Base-by-base conservation (phyloP, 805 yeast species). In the Metschnikowia noctiluminum region DNA sequence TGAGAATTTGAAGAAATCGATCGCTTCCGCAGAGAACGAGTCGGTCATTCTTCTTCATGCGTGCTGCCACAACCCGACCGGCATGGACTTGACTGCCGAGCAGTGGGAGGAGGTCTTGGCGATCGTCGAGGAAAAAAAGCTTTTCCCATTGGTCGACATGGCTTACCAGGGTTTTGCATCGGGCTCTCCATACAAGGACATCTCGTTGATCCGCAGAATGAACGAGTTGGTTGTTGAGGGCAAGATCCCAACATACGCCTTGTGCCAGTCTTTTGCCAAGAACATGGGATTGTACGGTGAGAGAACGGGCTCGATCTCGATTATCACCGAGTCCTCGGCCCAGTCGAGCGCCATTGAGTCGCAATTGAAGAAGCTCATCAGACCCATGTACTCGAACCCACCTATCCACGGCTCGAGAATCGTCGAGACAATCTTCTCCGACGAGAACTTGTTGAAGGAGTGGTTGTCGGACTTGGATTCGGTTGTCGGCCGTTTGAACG, bases 1-100 rank as follows among this genome's bases (percentile, higher is more conserved):
- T 53, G 82, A 76, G 28, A 83, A 84, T 42, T 73, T 89, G 74
- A 63, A 87, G 44, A 64, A 65, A 32, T 87, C 88, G 45, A 68
- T 90, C 42, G 59, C 71, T 26, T 61, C 66, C 34, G 83, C 84
- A 36, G 78, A 78, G 30, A 71, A 71, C 32, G 88, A 86, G 28
- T 74, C 85, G 21, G 78, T 81, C 45, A 84, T 90, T 21, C 75
- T 91, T 48, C 78, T 91, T 52, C 98, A 91, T 68, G 96, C 96
- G 8, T 90, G 97, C 65, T 94, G 97, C 62, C 97, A 91, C 74
- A 92, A 91, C 75, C 98, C 98, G 47, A 92, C 97, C 15, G 98
- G 97, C 55, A 82, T 91, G 66, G 97, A 91, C 65, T 94, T 96
- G 52, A 81, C 89, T 14, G 68, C 71, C 28, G 87, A 81, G 54